Evolutionary conservation across 2,329 filamentous ascomycete species (phyloP).

Genomic region (Parasarocladium wereldwijsianum): DNA sequence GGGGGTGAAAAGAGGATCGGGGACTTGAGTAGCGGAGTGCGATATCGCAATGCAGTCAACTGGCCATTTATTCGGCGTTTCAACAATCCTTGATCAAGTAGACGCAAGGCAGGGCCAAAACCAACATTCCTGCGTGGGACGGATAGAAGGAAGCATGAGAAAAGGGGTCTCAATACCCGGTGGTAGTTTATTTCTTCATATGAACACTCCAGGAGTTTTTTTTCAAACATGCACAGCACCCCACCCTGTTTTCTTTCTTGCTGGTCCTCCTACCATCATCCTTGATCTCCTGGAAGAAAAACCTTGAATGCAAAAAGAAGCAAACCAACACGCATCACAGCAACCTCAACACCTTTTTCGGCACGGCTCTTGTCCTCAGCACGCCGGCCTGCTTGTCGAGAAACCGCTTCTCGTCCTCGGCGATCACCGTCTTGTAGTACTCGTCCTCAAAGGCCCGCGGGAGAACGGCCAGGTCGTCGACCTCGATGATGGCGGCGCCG

Average conservation of each 20-base stretch:
- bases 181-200: no score
- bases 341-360: conserved; percentile 9
- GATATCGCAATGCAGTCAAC: no score
- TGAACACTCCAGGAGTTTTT: no score
- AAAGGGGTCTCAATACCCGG: no score
- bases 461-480: conserved; percentile 13
- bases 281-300: not conserved
- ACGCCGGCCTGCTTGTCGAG: conserved; percentile 15
- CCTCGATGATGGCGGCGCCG: conserved; percentile 16
- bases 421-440: conserved; percentile 15
- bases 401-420: conserved; percentile 14
- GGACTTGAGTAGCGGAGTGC: no score
- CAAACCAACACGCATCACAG: no score
- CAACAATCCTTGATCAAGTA: no score
- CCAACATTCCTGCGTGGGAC: not conserved
- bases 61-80: no score
- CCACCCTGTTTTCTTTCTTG: no score
- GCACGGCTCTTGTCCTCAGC: conserved; percentile 9
- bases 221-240: no score
- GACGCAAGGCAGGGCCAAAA: not conserved
- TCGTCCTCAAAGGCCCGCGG: conserved; percentile 14
- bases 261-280: no score
- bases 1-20: no score
- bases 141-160: not conserved
- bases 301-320: not conserved